These are phyloP conservation scores for Claviceps sp. DNA, from an alignment of 2,329 filamentous ascomycete genomes.

Conservation along the genomic window DNA sequence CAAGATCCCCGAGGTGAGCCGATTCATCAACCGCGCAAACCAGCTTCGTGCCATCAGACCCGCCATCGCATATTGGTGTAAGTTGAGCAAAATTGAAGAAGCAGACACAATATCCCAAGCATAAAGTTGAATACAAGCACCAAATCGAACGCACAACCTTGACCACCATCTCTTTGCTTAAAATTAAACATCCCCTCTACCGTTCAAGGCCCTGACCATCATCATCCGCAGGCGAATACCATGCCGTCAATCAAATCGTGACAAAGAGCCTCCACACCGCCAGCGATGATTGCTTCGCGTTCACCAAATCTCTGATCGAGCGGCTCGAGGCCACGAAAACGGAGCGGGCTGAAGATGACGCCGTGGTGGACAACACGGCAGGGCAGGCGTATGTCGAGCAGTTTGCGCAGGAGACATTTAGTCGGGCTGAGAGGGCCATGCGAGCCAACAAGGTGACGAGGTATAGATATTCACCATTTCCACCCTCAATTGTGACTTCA, in stretches of 20 bases:
- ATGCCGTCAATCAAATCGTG: slow-evolving; percentile 86
- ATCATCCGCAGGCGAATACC: slow-evolving; percentile 58
- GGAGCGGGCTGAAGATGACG: slow-evolving; percentile 64
- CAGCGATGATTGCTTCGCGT: slow-evolving; percentile 66
- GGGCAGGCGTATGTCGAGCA: slow-evolving; percentile 90
- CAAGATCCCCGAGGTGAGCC: slow-evolving; percentile 67
- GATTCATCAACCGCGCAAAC: slow-evolving; percentile 69
- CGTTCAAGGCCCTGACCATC: neutral
- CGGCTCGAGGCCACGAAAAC: slow-evolving; percentile 55
- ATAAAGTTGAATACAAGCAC: neutral
- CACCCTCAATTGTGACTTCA: no score
- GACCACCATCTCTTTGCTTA: neutral
- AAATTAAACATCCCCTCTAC: neutral
- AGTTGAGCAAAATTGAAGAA: slow-evolving; percentile 20
- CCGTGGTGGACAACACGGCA: slow-evolving; percentile 70
- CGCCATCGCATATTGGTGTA: slow-evolving; percentile 91
- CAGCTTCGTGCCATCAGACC: slow-evolving; percentile 80
- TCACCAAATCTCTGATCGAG: slow-evolving; percentile 78
- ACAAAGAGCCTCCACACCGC: slow-evolving; percentile 62
- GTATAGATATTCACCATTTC: slow-evolving; percentile 25
- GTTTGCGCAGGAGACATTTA: slow-evolving; percentile 81
- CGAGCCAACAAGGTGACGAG: slow-evolving; percentile 71
- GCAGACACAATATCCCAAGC: neutral
- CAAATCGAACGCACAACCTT: neutral
- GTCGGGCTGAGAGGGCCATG: slow-evolving; percentile 70